phyloP scores from a whole-genome alignment of 2,329 filamentous ascomycete genomes.

The Trichoderma sp. region DNA sequence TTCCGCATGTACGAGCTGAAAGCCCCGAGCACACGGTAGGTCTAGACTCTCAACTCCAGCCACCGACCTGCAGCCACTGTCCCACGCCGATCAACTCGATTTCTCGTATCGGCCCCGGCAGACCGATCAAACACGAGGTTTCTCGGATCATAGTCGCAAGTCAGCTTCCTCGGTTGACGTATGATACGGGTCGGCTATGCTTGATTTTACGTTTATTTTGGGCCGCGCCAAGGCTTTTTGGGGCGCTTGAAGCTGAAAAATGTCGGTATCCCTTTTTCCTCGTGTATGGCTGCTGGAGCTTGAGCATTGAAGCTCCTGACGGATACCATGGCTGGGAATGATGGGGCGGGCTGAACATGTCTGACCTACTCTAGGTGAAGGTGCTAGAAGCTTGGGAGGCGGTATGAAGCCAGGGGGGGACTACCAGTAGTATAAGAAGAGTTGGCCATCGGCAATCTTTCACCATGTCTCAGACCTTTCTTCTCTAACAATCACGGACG shows the following conservation, averaged over 20 bases:
- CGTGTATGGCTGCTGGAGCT: not conserved
- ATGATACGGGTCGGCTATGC: not conserved
- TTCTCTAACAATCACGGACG: not conserved
- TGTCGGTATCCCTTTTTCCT: too few species aligned
- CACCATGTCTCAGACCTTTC: not conserved
- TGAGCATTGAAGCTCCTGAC: not conserved
- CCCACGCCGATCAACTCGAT: not conserved
- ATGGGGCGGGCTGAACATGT: not conserved
- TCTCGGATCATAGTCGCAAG: not conserved
- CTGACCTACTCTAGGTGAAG: not conserved
- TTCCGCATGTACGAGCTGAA: not conserved
- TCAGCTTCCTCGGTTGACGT: not conserved
- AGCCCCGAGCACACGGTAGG: not conserved
- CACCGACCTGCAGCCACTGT: slow-evolving; percentile 4
- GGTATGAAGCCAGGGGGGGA: not conserved
- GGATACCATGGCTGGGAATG: not conserved
- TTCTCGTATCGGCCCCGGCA: not conserved
- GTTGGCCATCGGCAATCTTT: not conserved
- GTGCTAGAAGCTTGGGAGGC: not conserved
- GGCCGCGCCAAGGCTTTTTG: not conserved
- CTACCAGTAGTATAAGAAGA: slow-evolving; percentile 5
- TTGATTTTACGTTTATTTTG: not conserved
- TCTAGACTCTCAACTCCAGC: not conserved
- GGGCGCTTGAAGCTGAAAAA: not conserved
- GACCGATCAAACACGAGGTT: not conserved